phyloP scores from a whole-genome alignment of 2,329 filamentous ascomycete genomes.

The Cercospora sp. region DNA sequence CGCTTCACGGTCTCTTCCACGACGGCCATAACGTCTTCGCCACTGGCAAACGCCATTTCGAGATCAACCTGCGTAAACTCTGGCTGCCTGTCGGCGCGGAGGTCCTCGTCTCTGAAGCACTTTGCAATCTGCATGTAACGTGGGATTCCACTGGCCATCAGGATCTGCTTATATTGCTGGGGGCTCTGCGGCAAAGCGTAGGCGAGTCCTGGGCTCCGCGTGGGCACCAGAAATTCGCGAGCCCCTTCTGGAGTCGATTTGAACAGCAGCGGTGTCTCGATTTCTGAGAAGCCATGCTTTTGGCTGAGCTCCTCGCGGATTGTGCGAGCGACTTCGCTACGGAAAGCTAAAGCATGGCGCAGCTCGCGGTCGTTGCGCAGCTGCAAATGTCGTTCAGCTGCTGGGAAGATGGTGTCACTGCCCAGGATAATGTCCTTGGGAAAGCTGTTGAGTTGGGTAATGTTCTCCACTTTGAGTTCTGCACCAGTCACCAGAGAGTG shows the following conservation, averaged over 20 bases:
- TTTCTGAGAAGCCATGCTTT: slow-evolving; percentile 65
- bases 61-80: slow-evolving; percentile 96
- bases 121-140: slow-evolving; percentile 90
- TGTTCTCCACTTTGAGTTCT: slow-evolving; percentile 58
- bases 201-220: slow-evolving; percentile 70
- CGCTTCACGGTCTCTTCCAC: slow-evolving; percentile 57
- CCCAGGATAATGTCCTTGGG: slow-evolving; percentile 75
- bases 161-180: slow-evolving; percentile 96
- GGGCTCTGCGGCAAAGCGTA: slow-evolving; percentile 96
- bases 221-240: slow-evolving; percentile 90
- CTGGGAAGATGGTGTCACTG: slow-evolving; percentile 70
- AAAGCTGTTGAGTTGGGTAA: slow-evolving; percentile 71
- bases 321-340: slow-evolving; percentile 60
- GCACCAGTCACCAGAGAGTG: slow-evolving; percentile 21
- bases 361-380: slow-evolving; percentile 72
- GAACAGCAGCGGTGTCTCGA: slow-evolving; percentile 93
- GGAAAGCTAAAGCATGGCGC: slow-evolving; percentile 67
- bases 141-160: slow-evolving; percentile 85
- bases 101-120: slow-evolving; percentile 94
- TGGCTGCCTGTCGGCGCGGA: slow-evolving; percentile 87
- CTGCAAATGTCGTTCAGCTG: slow-evolving; percentile 77
- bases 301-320: slow-evolving; percentile 57
- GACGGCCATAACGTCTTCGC: slow-evolving; percentile 66
- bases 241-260: slow-evolving; percentile 97
- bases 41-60: slow-evolving; percentile 84